Conservation (phyloP, 768 basidiomycete species). For the Naganishia vaughanmartiniae region DNA sequence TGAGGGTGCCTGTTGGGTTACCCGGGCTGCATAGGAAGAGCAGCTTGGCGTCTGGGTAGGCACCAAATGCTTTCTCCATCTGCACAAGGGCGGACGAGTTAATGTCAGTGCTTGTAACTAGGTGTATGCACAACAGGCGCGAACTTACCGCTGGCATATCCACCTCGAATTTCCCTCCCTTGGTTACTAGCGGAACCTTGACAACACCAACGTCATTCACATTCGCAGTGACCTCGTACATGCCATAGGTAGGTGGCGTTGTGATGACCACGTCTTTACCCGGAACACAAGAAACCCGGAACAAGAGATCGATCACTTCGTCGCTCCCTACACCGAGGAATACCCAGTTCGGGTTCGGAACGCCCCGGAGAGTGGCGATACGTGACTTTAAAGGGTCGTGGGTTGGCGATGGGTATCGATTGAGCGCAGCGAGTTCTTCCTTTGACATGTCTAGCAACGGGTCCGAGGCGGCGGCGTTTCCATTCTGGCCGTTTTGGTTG, state of each 20-base stretch:
- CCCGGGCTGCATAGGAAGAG: slow-evolving; percentile 95
- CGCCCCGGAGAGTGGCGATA: slow-evolving; percentile 68
- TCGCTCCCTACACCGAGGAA: slow-evolving; percentile 97
- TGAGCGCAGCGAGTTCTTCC: slow-evolving; percentile 54
- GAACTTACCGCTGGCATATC: slow-evolving; percentile 67
- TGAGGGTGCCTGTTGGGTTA: slow-evolving; percentile 87
- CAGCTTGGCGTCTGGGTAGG: slow-evolving; percentile 77
- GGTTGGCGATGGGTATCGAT: slow-evolving; percentile 92
- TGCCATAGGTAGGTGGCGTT: slow-evolving; percentile 95
- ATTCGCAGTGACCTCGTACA: slow-evolving; percentile 92
- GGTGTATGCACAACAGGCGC: not conserved
- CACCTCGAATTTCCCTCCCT: slow-evolving; percentile 78
- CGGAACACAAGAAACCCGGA: slow-evolving; percentile 82
- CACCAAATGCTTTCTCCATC: slow-evolving; percentile 68
- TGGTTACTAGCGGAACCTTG: slow-evolving; percentile 72
- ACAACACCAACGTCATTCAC: slow-evolving; percentile 87
- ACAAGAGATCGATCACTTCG: slow-evolving; percentile 90
- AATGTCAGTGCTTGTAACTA: not conserved
- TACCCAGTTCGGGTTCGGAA: slow-evolving; percentile 67
- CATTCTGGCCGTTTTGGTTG: not conserved
- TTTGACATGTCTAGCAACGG: slow-evolving; percentile 30
- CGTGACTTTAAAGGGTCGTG: slow-evolving; percentile 73
- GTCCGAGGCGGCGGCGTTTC: slow-evolving; percentile 19
- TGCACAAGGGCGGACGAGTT: slow-evolving; percentile 46
- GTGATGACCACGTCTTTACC: slow-evolving; percentile 75